These are phyloP conservation scores for Tetrahymena thermophila DNA, from an alignment of 73 alveolate genomes.

Conservation along the genomic window DNA sequence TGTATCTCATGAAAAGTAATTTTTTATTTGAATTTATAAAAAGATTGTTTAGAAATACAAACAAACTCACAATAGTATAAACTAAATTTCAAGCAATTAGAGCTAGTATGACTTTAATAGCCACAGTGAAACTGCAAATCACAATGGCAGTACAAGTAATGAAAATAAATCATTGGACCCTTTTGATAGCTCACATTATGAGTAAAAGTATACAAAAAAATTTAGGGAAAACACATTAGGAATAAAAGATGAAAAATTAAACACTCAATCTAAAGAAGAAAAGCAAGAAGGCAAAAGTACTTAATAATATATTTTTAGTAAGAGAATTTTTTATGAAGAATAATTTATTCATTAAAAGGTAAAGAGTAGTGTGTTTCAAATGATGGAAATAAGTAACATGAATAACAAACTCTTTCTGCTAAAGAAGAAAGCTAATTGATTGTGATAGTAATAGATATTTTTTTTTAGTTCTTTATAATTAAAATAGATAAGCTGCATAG, in stretches of 20 bases:
- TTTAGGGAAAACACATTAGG: not conserved
- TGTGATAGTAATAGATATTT: not conserved
- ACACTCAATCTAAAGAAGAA: not conserved
- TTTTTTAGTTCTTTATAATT: not conserved
- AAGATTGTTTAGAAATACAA: not conserved
- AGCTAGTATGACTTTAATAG: not conserved
- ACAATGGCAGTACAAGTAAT: not conserved
- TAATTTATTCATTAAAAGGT: not conserved
- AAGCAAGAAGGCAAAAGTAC: not conserved
- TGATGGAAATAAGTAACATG: not conserved
- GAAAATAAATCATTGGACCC: not conserved
- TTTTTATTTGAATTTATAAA: not conserved
- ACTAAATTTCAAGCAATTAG: not conserved
- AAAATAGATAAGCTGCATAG: not conserved
- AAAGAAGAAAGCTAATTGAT: not conserved
- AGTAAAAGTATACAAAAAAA: not conserved
- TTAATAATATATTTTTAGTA: not conserved
- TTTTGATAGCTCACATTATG: not conserved
- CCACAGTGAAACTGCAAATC: not conserved
- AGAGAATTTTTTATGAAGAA: not conserved
- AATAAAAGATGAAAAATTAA: not conserved
- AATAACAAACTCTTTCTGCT: not conserved
- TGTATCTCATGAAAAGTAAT: not conserved
- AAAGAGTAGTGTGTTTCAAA: not conserved
- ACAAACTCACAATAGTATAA: not conserved